Conservation (phyloP, 1,284 basidiomycete genomes). For the Apiotrichum montevideense region DNA sequence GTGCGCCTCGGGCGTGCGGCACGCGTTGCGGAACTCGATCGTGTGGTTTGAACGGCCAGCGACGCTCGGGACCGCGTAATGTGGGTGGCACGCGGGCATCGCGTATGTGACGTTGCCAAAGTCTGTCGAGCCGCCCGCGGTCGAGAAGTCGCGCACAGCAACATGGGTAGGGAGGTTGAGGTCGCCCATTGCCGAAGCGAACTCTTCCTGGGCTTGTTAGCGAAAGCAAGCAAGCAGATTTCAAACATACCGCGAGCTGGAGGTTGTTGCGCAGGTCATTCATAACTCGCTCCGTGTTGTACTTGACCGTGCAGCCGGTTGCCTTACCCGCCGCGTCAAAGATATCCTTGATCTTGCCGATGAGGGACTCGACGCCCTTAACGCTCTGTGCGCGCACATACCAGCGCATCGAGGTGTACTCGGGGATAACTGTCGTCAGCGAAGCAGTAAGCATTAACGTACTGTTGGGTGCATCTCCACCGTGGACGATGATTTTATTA, state of each 20-base stretch:
- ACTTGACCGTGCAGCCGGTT: slow-evolving; percentile 59
- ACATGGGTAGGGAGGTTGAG: background rate
- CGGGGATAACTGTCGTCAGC: slow-evolving; percentile 57
- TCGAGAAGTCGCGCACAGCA: slow-evolving; percentile 5
- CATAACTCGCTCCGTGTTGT: slow-evolving; percentile 49
- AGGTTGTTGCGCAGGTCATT: slow-evolving; percentile 52
- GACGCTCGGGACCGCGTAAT: slow-evolving; percentile 15
- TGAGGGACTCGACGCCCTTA: slow-evolving; percentile 53
- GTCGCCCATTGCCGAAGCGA: slow-evolving; percentile 7
- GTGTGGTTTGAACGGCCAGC: slow-evolving; percentile 27
- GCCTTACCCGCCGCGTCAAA: slow-evolving; percentile 62
- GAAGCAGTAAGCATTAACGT: background rate
- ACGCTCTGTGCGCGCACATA: slow-evolving; percentile 60
- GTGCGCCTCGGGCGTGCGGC: slow-evolving; percentile 24
- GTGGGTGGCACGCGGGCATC: slow-evolving; percentile 23
- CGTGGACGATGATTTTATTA: slow-evolving; percentile 46
- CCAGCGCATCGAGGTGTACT: slow-evolving; percentile 65
- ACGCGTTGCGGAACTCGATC: slow-evolving; percentile 19
- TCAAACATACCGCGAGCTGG: slow-evolving; percentile 8
- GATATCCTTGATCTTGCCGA: slow-evolving; percentile 55
- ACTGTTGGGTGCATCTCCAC: slow-evolving; percentile 53
- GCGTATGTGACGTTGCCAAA: slow-evolving; percentile 22
- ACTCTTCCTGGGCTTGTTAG: slow-evolving; percentile 5
- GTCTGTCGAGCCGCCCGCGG: slow-evolving; percentile 10
- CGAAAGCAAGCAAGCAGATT: no score